phyloP scores from a whole-genome alignment of 2,329 filamentous ascomycete genomes.

The Claviceps maximensis region DNA sequence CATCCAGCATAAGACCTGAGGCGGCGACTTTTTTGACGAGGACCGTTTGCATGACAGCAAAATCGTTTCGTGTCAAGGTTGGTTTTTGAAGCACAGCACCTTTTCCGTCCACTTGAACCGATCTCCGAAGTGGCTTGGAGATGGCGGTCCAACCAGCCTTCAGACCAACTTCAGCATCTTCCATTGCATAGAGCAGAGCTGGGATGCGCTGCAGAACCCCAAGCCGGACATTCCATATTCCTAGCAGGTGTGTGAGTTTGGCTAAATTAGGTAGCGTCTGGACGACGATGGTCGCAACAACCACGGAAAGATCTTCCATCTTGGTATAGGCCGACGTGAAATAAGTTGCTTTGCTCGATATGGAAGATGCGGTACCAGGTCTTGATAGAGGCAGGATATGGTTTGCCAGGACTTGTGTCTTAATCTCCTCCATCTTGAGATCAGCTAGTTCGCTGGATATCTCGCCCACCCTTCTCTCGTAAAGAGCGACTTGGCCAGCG shows the following conservation, averaged over 20 bases:
- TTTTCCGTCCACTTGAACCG: conserved; percentile 10
- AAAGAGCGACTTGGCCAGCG: conserved; percentile 47
- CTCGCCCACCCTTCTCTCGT: conserved; percentile 60
- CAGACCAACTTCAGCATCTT: conserved; percentile 53
- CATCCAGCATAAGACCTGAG: conserved; percentile 63
- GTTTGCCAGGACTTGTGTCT: conserved; percentile 71
- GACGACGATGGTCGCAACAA: conserved; percentile 85
- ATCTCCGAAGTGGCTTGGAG: conserved; percentile 14
- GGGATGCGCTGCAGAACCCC: conserved; percentile 63
- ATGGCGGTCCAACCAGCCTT: conserved; percentile 54
- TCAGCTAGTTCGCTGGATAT: conserved; percentile 58
- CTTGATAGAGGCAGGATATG: conserved; percentile 49
- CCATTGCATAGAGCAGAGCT: conserved; percentile 49
- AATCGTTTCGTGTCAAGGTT: conserved; percentile 30
- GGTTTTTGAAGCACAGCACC: conserved; percentile 9
- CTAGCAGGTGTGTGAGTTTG: conserved; percentile 57
- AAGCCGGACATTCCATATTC: conserved; percentile 66
- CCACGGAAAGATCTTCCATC: conserved; percentile 79
- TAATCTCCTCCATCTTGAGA: conserved; percentile 74
- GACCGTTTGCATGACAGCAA: conserved; percentile 44
- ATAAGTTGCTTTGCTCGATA: conserved; percentile 21
- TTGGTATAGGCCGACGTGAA: conserved; percentile 45
- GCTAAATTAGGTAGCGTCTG: conserved; percentile 74
- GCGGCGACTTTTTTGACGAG: conserved; percentile 57
- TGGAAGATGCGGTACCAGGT: conserved; percentile 22